A percentile compares a stretch with the other conserved stretches of the same genome.
phyloP scores from a whole-genome alignment of 352 stramenopile species.

The Pythium oligandrum region DNA sequence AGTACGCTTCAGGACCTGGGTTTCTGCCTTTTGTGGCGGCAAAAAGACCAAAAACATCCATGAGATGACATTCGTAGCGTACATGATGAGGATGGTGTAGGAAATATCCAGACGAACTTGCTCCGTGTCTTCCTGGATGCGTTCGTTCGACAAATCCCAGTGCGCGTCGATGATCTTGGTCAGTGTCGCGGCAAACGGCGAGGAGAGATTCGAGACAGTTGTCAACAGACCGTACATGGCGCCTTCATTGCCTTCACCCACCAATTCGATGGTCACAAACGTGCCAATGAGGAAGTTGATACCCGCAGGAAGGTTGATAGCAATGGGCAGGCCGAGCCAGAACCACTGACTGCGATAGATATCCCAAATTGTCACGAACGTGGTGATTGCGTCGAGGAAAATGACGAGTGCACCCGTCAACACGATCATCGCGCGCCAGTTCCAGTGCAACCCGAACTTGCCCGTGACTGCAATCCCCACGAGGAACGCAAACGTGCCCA shows the following conservation, averaged over 20 bases:
- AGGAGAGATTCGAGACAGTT: slow-evolving; percentile 19
- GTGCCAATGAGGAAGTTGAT: slow-evolving; percentile 22
- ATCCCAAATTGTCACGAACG: slow-evolving; percentile 15
- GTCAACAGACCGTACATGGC: slow-evolving; percentile 27
- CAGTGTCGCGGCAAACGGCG: slow-evolving; percentile 13
- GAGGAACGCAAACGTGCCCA: background rate
- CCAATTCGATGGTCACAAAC: slow-evolving; percentile 20
- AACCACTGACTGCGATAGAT: slow-evolving; percentile 21
- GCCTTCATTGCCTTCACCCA: slow-evolving; percentile 22
- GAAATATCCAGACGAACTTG: slow-evolving; percentile 20
- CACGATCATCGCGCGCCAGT: slow-evolving; percentile 11
- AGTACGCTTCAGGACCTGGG: slow-evolving; percentile 15
- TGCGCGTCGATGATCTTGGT: slow-evolving; percentile 15
- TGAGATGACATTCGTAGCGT: slow-evolving; percentile 14
- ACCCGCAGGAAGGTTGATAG: slow-evolving; percentile 15
- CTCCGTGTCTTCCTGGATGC: slow-evolving; percentile 11
- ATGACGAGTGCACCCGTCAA: slow-evolving; percentile 8
- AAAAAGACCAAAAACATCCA: slow-evolving; percentile 11
- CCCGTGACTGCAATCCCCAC: slow-evolving; percentile 9
- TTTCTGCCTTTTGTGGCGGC: slow-evolving; percentile 20
- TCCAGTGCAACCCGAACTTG: slow-evolving; percentile 20
- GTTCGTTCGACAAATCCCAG: slow-evolving; percentile 9
- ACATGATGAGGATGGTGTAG: slow-evolving; percentile 16
- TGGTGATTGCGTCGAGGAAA: slow-evolving; percentile 11
- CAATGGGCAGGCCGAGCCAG: slow-evolving; percentile 17